A percentile compares a stretch with the other conserved stretches of the same genome.
Conservation (phyloP, 176 grass and related monocot genomes). For the Poa annua region DNA sequence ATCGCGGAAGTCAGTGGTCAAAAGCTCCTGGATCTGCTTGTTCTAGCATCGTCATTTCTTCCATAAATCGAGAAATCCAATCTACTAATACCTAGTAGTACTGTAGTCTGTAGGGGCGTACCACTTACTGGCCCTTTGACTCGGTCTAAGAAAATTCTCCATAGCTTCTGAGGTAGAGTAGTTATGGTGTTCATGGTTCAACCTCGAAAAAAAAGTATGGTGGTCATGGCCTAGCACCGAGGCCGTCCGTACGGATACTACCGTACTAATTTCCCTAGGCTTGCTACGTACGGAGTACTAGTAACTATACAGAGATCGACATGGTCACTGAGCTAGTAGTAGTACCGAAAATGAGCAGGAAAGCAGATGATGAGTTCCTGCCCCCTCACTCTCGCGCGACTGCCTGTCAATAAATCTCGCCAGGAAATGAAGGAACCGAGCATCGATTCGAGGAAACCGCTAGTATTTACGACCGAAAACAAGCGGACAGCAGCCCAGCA, state of each 20-base stretch:
- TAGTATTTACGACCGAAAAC: no score
- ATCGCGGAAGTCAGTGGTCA: neutral
- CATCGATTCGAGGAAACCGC: neutral
- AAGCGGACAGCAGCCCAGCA: neutral
- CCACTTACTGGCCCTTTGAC: neutral
- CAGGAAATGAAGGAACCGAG: neutral
- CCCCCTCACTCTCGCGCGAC: neutral
- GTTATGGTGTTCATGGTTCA: neutral
- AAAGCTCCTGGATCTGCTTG: slow-evolving; percentile 46
- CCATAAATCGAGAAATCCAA: slow-evolving; percentile 4
- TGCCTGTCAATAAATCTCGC: neutral
- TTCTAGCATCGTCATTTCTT: neutral
- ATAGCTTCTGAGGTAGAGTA: neutral
- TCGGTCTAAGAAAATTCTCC: neutral
- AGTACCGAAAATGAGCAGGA: no score
- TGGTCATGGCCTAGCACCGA: neutral
- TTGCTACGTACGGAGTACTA: neutral
- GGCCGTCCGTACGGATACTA: slow-evolving; percentile 11
- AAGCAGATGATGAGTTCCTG: no score
- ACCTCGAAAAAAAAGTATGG: no score
- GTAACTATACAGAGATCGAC: neutral
- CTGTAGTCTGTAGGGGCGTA: neutral
- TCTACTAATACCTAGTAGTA: no score
- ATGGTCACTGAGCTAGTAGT: neutral
- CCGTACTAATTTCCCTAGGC: neutral